Base-by-base conservation (phyloP, 768 basidiomycete species). In the Lyophyllum shimeji region DNA sequence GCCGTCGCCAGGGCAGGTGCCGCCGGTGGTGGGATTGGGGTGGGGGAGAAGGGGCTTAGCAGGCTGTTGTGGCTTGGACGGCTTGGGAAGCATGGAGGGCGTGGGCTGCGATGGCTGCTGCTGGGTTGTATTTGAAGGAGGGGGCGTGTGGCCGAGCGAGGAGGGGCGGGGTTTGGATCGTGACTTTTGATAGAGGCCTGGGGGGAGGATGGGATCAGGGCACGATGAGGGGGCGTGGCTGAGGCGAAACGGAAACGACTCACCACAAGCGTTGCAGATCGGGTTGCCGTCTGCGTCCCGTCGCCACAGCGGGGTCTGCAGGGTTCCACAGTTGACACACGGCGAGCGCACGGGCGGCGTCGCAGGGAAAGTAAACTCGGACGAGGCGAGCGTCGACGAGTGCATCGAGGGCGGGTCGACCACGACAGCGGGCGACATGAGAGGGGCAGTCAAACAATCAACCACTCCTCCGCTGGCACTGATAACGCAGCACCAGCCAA, bases 1-100 rank as follows among this genome's bases (percentile, higher is more conserved):
- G 31, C 97, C 97, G 74, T 98, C 97, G 55, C 97, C 97, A 3
- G 97, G 97, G 72, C 97, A 99, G n/a, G 95, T 95, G 59, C 90
- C 89, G 29, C 74, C 72, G 15, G 56, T 48, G 39, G 46, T 3
- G 31, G 48, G 46, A 20, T 52, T 46, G 8, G 50, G 45, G 57
- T 18, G 57, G 18, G 47, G 37, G 7, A 43, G 37, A 3, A 43
- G 15, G n/a, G 52, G 39, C 50, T 58, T 63, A 23, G 31, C 15
- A 25, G 24, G 45, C 50, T 27, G 29, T 18, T 45, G 17, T 42
- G 42, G 40, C 42, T 55, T n/a, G n/a, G n/a, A n/a, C n/a, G n/a
- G 39, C 46, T 50, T 65, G 34, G 57, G 40, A 31, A 23, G 46
- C 37, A 52, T 52, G 33, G 46, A 43, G 45, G 55, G 50, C 13